Conservation (phyloP, 495 filamentous ascomycete species). For the Friedmanniomyces endolithicus region DNA sequence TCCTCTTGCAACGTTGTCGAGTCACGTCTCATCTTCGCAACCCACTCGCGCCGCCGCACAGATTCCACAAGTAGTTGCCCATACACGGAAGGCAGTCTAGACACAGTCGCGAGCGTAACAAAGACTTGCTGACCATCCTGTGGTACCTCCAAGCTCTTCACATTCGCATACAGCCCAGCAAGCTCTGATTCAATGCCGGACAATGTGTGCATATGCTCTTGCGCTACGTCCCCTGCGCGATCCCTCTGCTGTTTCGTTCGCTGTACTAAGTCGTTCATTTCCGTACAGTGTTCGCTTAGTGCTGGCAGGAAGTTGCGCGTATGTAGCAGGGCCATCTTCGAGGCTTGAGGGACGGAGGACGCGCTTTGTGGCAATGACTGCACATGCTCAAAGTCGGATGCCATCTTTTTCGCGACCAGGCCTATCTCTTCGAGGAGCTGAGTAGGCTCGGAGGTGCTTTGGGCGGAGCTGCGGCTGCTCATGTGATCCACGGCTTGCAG, state of each 20-base stretch:
- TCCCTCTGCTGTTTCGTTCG: conserved; percentile 51
- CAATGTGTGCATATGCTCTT: conserved; percentile 66
- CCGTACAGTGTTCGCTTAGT: conserved; percentile 52
- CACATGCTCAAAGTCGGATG: conserved; percentile 73
- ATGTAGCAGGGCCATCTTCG: conserved; percentile 74
- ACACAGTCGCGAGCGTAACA: conserved; percentile 59
- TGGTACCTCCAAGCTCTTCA: conserved; percentile 58
- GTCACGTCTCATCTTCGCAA: conserved; percentile 72
- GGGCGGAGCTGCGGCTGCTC: conserved; percentile 21
- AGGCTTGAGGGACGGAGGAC: conserved; percentile 65
- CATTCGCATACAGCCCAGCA: conserved; percentile 52
- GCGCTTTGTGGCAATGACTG: conserved; percentile 51
- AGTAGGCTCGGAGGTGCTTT: conserved; percentile 36
- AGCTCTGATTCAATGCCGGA: conserved; percentile 63
- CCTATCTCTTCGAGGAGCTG: conserved; percentile 72
- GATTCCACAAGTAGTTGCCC: conserved; percentile 79
- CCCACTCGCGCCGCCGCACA: conserved; percentile 77
- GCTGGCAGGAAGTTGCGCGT: conserved; percentile 81
- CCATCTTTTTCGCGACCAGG: conserved; percentile 70
- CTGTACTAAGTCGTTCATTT: conserved; percentile 62
- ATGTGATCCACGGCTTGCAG: conserved; percentile 28
- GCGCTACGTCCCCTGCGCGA: conserved; percentile 44
- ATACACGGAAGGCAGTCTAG: conserved; percentile 74
- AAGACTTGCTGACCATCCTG: conserved; percentile 59
- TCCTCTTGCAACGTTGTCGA: conserved; percentile 79